Evolutionary conservation across 495 filamentous ascomycete genomes (phyloP).

Genomic region (Oidiodendron maius): DNA sequence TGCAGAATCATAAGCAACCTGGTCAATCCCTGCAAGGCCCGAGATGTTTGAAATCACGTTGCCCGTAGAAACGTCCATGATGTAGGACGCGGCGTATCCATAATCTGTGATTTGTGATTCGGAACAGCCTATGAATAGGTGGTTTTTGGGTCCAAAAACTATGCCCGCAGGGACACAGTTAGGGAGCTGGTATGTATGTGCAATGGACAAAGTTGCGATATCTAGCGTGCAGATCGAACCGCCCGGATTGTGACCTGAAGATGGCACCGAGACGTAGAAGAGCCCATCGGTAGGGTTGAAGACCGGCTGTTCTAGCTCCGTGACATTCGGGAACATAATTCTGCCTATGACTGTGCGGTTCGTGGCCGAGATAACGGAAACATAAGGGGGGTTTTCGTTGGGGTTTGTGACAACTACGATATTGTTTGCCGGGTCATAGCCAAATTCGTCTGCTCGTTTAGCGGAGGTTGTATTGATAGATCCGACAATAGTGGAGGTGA

Average conservation of each 20-base stretch:
- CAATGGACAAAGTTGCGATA: background rate
- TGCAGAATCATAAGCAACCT: background rate
- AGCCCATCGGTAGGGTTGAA: background rate
- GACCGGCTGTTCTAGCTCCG: background rate
- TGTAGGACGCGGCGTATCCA: background rate
- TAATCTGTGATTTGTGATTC: background rate
- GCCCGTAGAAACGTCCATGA: background rate
- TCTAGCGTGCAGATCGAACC: background rate
- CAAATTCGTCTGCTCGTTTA: background rate
- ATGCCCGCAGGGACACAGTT: background rate
- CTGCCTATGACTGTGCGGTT: background rate
- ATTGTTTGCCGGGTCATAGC: background rate
- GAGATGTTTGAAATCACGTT: background rate
- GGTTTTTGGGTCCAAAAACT: background rate
- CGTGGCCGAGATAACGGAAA: background rate
- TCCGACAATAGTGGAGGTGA: background rate
- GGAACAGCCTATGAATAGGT: background rate
- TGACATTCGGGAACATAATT: background rate
- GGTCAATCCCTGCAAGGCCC: background rate
- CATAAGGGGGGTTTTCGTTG: background rate
- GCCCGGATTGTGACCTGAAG: background rate
- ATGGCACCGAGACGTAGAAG: background rate
- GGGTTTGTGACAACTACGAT: background rate
- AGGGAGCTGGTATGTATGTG: background rate
- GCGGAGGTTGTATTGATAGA: background rate